phyloP scores from a whole-genome alignment of 305 asterid genomes.

The Petunia hybrid region DNA sequence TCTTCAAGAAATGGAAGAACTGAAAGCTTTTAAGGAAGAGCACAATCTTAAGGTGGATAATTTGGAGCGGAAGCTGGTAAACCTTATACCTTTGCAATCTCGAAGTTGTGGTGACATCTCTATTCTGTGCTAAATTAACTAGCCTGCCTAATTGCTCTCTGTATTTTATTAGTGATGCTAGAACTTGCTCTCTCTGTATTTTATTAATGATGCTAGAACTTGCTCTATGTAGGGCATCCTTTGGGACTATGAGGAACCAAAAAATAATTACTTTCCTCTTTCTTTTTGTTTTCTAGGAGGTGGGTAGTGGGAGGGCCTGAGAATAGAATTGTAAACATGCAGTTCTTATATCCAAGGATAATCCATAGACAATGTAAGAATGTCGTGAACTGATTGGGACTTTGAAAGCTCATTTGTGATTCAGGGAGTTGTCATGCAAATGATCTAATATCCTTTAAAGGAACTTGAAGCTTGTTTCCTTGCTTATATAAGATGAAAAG shows the following conservation, averaged over 20 bases:
- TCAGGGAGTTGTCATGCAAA: conserved; percentile 20
- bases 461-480: background rate
- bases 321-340: background rate
- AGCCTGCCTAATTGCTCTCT: background rate
- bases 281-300: background rate
- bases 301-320: conserved; percentile 1
- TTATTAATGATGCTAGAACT: background rate
- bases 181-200: background rate
- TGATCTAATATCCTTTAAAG: background rate
- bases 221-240: background rate
- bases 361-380: conserved; percentile 7
- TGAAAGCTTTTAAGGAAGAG: conserved; percentile 55
- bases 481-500: background rate
- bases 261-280: conserved; percentile 1
- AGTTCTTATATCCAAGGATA: background rate
- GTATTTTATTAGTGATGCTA: background rate
- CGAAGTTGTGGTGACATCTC: conserved; percentile 3
- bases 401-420: background rate
- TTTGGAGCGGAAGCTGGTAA: conserved; percentile 75
- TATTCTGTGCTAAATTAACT: conserved; percentile 2
- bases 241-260: background rate
- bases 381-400: background rate
- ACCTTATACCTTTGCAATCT: conserved; percentile 6
- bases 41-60: conserved; percentile 53
- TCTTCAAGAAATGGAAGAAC: conserved; percentile 60